Base-by-base conservation (phyloP, 441 rosid species). In the Adansonia rubrostipa region DNA sequence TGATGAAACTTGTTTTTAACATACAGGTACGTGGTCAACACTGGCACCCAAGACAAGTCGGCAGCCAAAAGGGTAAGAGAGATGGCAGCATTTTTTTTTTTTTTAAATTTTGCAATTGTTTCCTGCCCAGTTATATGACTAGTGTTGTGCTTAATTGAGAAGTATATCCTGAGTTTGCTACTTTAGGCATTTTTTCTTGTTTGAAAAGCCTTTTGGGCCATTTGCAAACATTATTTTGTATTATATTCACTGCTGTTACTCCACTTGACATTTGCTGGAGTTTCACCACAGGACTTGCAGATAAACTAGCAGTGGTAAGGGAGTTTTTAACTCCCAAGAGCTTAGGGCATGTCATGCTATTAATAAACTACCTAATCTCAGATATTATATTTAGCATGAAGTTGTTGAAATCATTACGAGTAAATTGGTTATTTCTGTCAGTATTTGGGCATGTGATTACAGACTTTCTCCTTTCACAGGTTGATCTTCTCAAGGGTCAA, bases 401-500 rank as follows among this genome's bases (percentile, higher is more conserved):
- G 42, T 36, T 36, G 42, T 36, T 36, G 6, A 36, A 36, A 36
- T 36, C 42, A 5, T 4, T 36, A 5, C 6, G 48, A 42, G 8
- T 42, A 17, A 42, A 66, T 42, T 42, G 28, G 19, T 48, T 69
- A 36, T 4, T 36, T 36, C 9, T 51, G 40, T 2, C 22, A 6
- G 71, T 19, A 4, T 9, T 45, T 33, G 36, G 51, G 11, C 9
- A 1, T 60, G 9, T 53, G 72, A 48, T 57, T 45, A 19, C 64
- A 13, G 45, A 44, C 33, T 66, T 68, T 63, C 19, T 42, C 78
- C 6, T 20, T 53, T 73, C 57, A 72, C 83, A 92, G 96, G 96
- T 92, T 80, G 96, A 92, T 89, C 91, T 96, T 78, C 91, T 96
- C 47, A 89, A 90, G 86, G 98, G 98, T 56, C 98, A 96, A 78